These are phyloP conservation scores for Aspergillus sp. DNA, from an alignment of 2,329 filamentous ascomycete genomes.

Conservation along the genomic window DNA sequence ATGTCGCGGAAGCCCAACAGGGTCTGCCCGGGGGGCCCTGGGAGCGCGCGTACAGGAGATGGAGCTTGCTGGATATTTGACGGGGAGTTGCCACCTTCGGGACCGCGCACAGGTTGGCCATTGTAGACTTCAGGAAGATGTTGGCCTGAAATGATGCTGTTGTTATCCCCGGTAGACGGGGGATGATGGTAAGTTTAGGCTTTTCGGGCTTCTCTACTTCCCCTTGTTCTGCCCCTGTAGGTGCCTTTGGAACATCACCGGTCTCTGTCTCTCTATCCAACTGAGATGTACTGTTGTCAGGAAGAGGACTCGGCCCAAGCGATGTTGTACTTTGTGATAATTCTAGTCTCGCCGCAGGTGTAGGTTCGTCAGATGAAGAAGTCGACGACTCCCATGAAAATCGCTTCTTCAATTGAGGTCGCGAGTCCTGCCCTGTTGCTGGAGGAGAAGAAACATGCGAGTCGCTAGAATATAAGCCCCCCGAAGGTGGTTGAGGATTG, in stretches of 20 bases:
- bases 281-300: too few species aligned
- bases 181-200: constrained; percentile 27
- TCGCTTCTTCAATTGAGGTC: constrained; percentile 29
- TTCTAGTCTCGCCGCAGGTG: constrained; percentile 5
- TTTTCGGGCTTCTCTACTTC: constrained; percentile 11
- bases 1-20: constrained; percentile 71
- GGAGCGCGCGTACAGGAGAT: too few species aligned
- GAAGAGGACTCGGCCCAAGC: too few species aligned
- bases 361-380: constrained; percentile 14
- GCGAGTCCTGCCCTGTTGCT: constrained; percentile 8
- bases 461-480: constrained; percentile 10
- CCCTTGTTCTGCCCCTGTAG: too few species aligned
- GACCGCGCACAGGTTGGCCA: constrained; percentile 4
- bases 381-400: constrained; percentile 40
- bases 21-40: constrained; percentile 19
- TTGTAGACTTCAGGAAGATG: constrained; percentile 9
- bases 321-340: too few species aligned
- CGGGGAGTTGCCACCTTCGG: too few species aligned
- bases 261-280: too few species aligned
- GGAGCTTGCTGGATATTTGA: too few species aligned
- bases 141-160: constrained; percentile 9
- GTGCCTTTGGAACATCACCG: too few species aligned
- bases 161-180: constrained; percentile 13
- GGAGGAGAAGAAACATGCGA: constrained; percentile 4
- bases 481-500: constrained; percentile 6